Evolutionary conservation across 106 monocot genomes (phyloP), one percentile per base, ranked within the genome.

Genomic region (Allium cepa): DNA sequence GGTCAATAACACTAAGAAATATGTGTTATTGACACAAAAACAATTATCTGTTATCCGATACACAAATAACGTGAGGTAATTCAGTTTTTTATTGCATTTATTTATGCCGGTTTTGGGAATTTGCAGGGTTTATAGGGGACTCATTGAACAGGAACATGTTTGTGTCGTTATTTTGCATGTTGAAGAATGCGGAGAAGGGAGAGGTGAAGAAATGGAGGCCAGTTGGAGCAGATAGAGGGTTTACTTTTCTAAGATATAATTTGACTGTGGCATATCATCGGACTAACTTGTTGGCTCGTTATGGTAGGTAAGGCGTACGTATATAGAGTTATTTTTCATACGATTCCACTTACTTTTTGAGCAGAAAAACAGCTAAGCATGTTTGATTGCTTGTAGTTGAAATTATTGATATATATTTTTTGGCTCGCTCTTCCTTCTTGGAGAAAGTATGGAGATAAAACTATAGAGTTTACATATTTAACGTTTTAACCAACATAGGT

Each of bases 61-160:
- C 22, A 36, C 36, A 36, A 36, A 36, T 36, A 36, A 36, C 4
- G 36, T 8, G 10, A 36, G 0, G 18, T 2, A 27, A 9, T 28
- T 28, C 45, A 50, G 9, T 49, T 63, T 65, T 3, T 50, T 65
- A 17, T 11, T 64, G 64, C 16, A n/a, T 17, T 49, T 48, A 6
- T 64, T 26, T 9, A 26, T 47, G 56, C 57, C 8, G 26, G 15
- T 69, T n/a, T 17, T 55, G n/a, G 16, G 11, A 18, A 49, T 28
- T 63, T 81, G 77, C 69, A 92, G 96, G 96, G 47, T 97, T 97
- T 72, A 82, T 97, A 26, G 96, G 96, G 63, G 96, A 97, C 69
- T 97, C 97, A 14, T 67, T 97, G 80, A 97, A 89, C 57, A 75
- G 92, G 74, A 97, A 97, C 68, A 97, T 97, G 97, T 97, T 88